Evolutionary conservation across 1,284 basidiomycete species (phyloP).

Genomic region (Sutorius eximius): DNA sequence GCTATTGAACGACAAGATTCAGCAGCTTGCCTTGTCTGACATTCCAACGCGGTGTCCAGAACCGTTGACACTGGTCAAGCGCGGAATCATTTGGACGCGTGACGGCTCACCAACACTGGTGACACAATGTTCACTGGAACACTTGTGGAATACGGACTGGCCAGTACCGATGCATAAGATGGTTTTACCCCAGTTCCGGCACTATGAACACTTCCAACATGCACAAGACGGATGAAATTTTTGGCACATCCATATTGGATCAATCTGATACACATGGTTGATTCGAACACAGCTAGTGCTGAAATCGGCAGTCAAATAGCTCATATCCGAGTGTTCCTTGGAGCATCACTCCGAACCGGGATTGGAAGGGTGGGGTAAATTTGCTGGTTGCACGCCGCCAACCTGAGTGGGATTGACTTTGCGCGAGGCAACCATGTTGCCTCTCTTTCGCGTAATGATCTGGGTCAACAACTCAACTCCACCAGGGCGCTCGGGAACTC

Average conservation of each 20-base stretch:
- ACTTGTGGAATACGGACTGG: not conserved
- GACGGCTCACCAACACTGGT: not conserved
- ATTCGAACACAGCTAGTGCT: not conserved
- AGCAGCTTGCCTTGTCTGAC: too few species aligned
- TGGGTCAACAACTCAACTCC: not conserved
- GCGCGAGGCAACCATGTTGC: not conserved
- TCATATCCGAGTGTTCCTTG: not conserved
- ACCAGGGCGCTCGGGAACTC: not conserved
- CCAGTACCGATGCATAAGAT: not conserved
- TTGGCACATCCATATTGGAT: not conserved
- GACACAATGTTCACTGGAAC: too few species aligned
- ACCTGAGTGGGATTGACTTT: not conserved
- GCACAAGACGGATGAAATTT: not conserved
- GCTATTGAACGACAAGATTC: not conserved
- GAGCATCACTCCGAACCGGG: not conserved
- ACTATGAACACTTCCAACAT: not conserved
- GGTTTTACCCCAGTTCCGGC: not conserved
- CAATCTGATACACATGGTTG: not conserved
- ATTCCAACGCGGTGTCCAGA: not conserved
- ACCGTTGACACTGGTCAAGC: not conserved
- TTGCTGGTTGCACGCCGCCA: not conserved
- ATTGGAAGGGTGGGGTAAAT: not conserved
- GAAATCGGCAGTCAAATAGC: not conserved
- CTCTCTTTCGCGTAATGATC: not conserved
- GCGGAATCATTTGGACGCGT: not conserved